phyloP scores from a whole-genome alignment of 495 filamentous ascomycete genomes.

The Bryoglossum gracile region DNA sequence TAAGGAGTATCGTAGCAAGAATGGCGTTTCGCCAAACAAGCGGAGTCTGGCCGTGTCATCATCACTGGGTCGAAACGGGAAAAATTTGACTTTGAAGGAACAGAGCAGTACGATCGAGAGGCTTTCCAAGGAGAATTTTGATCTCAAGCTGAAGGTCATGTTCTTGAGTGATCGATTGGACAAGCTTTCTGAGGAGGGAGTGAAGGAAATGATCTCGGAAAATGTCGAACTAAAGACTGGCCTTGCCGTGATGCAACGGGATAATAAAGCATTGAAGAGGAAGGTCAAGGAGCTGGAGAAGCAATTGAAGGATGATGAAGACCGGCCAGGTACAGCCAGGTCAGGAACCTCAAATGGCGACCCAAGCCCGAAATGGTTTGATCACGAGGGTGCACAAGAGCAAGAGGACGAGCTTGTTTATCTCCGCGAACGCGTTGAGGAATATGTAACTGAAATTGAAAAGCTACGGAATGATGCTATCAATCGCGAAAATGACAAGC shows the following conservation, averaged over 20 bases:
- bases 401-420: conserved; percentile 79
- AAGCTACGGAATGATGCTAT: conserved; percentile 68
- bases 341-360: conserved; percentile 42
- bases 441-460: conserved; percentile 76
- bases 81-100: conserved; percentile 88
- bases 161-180: conserved; percentile 91
- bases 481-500: conserved; percentile 70
- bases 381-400: conserved; percentile 54
- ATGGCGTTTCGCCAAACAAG: conserved; percentile 47
- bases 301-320: conserved; percentile 65
- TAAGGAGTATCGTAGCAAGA: conserved; percentile 62
- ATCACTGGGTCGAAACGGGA: conserved; percentile 55
- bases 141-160: conserved; percentile 94
- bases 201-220: conserved; percentile 95
- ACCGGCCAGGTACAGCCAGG: conserved; percentile 47
- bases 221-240: conserved; percentile 93
- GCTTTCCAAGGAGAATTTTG: conserved; percentile 93
- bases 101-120: conserved; percentile 95
- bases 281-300: conserved; percentile 81
- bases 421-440: conserved; percentile 74
- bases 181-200: conserved; percentile 88
- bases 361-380: conserved; percentile 30
- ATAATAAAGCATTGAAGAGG: conserved; percentile 72
- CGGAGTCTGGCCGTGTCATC: conserved; percentile 38
- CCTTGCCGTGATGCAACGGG: conserved; percentile 77